These are phyloP conservation scores for Ceriops tagal DNA, from an alignment of 345 rosid species.

Conservation along the genomic window DNA sequence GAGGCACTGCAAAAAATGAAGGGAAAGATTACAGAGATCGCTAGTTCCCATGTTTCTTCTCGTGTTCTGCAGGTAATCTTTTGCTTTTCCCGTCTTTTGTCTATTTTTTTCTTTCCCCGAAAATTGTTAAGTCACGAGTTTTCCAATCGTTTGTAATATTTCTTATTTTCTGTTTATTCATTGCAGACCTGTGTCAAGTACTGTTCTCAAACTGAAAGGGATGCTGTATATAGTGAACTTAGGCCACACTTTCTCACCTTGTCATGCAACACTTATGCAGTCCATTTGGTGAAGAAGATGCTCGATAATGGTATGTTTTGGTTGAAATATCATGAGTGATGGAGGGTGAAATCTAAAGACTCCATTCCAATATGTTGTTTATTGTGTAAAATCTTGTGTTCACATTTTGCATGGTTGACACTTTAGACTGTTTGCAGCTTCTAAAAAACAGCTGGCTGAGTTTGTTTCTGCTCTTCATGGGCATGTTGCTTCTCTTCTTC, in stretches of 20 bases:
- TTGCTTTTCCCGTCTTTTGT: neutral
- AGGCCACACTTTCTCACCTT: conserved; percentile 72
- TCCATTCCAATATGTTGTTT: neutral
- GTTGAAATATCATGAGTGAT: conserved; percentile 7
- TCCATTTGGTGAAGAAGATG: conserved; percentile 79
- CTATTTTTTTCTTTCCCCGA: neutral
- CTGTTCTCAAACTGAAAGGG: conserved; percentile 74
- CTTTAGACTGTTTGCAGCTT: conserved; percentile 43
- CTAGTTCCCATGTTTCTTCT: conserved; percentile 77
- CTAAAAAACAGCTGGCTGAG: conserved; percentile 65
- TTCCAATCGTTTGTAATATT: neutral
- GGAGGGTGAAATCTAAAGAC: neutral
- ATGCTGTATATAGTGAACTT: conserved; percentile 65
- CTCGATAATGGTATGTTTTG: conserved; percentile 60
- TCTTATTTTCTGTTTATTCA: conserved; percentile 16
- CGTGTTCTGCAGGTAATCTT: conserved; percentile 82
- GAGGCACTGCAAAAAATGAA: conserved; percentile 82
- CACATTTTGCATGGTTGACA: neutral
- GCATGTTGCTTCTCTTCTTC: conserved; percentile 70
- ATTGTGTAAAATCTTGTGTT: neutral
- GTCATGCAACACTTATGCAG: conserved; percentile 59
- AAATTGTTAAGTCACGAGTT: neutral
- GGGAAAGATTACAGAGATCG: conserved; percentile 88
- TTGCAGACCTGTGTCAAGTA: conserved; percentile 73
- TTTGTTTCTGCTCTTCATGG: conserved; percentile 76